Percentiles rank a stretch among this genome's conserved stretches.
Conservation (phyloP, 2,329 filamentous ascomycete genomes). For the Verticillium longisporum region DNA sequence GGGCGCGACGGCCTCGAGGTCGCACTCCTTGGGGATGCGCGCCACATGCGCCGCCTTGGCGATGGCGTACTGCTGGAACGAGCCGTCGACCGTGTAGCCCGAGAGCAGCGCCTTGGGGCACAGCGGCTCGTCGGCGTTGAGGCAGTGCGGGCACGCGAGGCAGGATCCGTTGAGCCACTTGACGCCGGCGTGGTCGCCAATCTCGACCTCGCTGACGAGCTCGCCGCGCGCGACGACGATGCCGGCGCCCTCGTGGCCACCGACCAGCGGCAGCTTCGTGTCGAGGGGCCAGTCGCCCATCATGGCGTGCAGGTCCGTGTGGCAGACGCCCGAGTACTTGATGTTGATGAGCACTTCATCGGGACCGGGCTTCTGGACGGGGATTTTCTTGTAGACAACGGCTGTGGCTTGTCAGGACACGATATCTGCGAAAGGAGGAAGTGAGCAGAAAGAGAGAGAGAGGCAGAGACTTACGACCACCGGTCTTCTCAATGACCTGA, state of each 20-base stretch:
- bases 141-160: conserved; percentile 77
- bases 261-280: conserved; percentile 79
- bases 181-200: conserved; percentile 82
- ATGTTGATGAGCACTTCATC: conserved; percentile 91
- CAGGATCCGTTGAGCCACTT: conserved; percentile 93
- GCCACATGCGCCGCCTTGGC: conserved; percentile 83
- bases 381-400: conserved; percentile 71
- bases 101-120: conserved; percentile 70
- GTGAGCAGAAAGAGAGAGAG: not conserved
- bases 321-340: conserved; percentile 86
- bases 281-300: conserved; percentile 84
- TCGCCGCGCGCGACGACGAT: conserved; percentile 74
- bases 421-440: no score
- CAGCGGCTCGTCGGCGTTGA: conserved; percentile 72
- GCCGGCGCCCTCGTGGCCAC: conserved; percentile 75
- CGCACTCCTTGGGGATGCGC: conserved; percentile 68
- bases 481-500: conserved; percentile 78
- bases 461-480: conserved; percentile 48
- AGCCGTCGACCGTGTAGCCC: conserved; percentile 87
- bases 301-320: conserved; percentile 75
- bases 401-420: conserved; percentile 28
- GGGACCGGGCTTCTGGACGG: conserved; percentile 71
- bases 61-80: conserved; percentile 88
- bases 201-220: conserved; percentile 68
- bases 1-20: conserved; percentile 71